These are phyloP conservation scores for Candida sp. DNA, from an alignment of 1,139 yeast species.

Conservation along the genomic window DNA sequence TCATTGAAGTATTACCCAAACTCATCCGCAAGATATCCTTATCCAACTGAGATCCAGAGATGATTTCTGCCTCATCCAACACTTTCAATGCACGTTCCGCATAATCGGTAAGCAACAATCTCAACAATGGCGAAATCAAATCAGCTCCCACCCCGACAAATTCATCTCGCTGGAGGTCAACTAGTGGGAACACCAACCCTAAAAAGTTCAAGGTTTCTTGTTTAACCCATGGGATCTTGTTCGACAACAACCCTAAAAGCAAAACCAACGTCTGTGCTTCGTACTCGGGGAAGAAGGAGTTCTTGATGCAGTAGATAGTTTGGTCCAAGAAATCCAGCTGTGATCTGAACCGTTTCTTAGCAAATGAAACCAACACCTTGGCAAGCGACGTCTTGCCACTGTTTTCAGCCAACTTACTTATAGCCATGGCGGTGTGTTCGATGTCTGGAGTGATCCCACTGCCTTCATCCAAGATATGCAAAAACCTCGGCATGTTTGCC, in stretches of 20 bases:
- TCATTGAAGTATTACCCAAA: constrained; percentile 78
- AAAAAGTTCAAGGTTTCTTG: constrained; percentile 78
- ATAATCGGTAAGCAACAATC: constrained; percentile 82
- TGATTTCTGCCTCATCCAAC: constrained; percentile 80
- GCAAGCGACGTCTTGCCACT: constrained; percentile 65
- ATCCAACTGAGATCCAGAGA: constrained; percentile 92
- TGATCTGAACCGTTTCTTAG: constrained; percentile 81
- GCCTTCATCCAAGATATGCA: constrained; percentile 74
- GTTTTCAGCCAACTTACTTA: constrained; percentile 64
- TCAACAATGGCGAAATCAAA: constrained; percentile 83
- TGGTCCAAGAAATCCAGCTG: constrained; percentile 90
- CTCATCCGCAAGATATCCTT: constrained; percentile 92
- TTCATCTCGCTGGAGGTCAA: constrained; percentile 79
- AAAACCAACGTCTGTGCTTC: constrained; percentile 80
- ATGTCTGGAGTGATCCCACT: constrained; percentile 52
- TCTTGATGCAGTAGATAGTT: constrained; percentile 68
- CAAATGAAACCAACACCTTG: constrained; percentile 75
- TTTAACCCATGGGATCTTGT: constrained; percentile 79
- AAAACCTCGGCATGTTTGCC: constrained; percentile 81
- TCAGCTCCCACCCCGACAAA: constrained; percentile 96
- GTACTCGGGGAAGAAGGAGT: constrained; percentile 73
- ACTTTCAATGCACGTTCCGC: constrained; percentile 92
- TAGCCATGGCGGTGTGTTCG: constrained; percentile 58
- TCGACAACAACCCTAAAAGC: constrained; percentile 77
- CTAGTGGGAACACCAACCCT: constrained; percentile 73